Conservation (phyloP, 73 alveolate genomes). For the Effrenium voratum region DNA sequence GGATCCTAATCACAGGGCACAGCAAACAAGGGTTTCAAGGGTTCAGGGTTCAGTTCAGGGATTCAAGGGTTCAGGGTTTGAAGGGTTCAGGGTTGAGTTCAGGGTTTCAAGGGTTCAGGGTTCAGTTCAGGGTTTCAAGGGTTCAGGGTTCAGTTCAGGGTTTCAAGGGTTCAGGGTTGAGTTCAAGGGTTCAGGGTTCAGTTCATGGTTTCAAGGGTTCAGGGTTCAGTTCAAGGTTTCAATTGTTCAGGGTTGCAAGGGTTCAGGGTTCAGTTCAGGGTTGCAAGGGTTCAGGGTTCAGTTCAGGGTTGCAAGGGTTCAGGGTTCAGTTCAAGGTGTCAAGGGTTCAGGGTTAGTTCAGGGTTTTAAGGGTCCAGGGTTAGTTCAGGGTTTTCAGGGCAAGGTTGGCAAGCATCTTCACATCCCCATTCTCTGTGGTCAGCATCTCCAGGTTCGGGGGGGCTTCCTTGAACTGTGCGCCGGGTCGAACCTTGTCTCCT, state of each 20-base stretch:
- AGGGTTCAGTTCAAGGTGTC: no score
- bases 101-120: not conserved
- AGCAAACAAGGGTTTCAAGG: not conserved
- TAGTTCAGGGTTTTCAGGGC: no score
- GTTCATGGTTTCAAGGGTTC: not conserved
- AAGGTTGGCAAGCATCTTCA: no score
- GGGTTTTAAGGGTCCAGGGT: no score
- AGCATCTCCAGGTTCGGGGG: no score
- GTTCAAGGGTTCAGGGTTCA: not conserved
- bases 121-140: no score
- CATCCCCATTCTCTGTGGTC: no score
- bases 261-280: not conserved
- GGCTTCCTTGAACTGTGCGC: no score
- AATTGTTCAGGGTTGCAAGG: no score
- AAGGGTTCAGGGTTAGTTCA: no score
- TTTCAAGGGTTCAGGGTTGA: not conserved
- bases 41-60: not conserved
- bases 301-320: not conserved
- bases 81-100: not conserved
- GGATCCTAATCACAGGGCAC: not conserved
- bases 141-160: no score
- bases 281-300: not conserved
- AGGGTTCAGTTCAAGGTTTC: not conserved
- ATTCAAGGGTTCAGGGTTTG: not conserved
- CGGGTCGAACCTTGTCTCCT: no score